These are phyloP conservation scores for Diaporthe destruens DNA, from an alignment of 2,329 filamentous ascomycete genomes.

Conservation along the genomic window DNA sequence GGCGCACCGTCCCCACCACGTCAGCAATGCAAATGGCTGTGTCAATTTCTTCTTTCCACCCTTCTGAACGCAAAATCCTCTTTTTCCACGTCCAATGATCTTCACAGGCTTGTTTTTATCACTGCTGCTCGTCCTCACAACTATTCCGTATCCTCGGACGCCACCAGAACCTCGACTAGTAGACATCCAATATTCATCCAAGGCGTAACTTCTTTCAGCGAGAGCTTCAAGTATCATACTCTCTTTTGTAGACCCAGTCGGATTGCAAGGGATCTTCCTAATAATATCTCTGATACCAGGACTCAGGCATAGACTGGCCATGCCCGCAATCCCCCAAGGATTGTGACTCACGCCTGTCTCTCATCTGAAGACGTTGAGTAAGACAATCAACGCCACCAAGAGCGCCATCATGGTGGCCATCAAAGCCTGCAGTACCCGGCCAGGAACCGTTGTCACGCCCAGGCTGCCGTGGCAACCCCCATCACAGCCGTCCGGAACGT, in stretches of 20 bases:
- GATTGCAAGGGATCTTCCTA: not conserved
- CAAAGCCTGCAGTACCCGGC: conserved; percentile 43
- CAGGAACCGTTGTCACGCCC: conserved; percentile 17
- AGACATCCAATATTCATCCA: not conserved
- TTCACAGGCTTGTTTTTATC: not conserved
- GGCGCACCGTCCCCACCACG: conserved; percentile 42
- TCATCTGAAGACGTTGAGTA: conserved; percentile 48
- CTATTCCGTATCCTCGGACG: conserved; percentile 20
- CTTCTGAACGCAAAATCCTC: not conserved
- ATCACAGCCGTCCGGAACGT: conserved; percentile 19
- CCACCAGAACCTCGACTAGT: not conserved
- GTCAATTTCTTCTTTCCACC: not conserved
- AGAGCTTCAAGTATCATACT: conserved; percentile 4
- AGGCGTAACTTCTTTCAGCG: not conserved
- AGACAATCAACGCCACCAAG: conserved; percentile 45
- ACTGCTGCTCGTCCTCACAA: not conserved
- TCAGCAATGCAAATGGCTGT: conserved; percentile 49
- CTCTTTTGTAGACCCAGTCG: not conserved
- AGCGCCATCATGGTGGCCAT: conserved; percentile 47
- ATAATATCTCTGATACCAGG: conserved; percentile 39
- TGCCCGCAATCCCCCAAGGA: conserved; percentile 53
- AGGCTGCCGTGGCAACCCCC: conserved; percentile 19
- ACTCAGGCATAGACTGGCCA: conserved; percentile 48
- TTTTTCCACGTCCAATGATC: too few relatives aligned
- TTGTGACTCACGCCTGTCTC: conserved; percentile 50